Conservation (phyloP, 139 green algal species). For the Chlamydomonas applanata region DNA sequence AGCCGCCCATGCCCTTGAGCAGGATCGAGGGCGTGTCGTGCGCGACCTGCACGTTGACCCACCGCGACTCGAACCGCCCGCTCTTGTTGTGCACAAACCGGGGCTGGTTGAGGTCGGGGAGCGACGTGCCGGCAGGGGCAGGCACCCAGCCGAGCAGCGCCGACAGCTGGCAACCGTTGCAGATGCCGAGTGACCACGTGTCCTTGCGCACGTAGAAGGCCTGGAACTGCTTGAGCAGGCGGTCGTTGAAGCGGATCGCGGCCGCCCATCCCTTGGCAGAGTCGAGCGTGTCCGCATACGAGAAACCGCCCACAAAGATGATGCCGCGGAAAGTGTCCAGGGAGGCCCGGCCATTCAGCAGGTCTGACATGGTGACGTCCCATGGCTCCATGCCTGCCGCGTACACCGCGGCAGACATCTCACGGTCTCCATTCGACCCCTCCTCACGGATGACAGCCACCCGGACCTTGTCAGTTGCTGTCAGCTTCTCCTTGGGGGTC, state of each 20-base stretch:
- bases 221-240: constrained; percentile 82
- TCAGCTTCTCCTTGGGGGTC: constrained; percentile 68
- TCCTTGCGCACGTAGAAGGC: constrained; percentile 72
- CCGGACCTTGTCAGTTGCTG: constrained; percentile 56
- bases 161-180: constrained; percentile 99
- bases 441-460: constrained; percentile 96
- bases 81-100: constrained; percentile 96
- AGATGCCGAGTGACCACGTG: constrained; percentile 96
- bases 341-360: constrained; percentile 71
- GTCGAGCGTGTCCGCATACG: constrained; percentile 97
- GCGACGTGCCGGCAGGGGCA: constrained; percentile 37
- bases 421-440: constrained; percentile 95
- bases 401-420: constrained; percentile 92
- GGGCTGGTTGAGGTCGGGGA: constrained; percentile 81
- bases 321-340: constrained; percentile 86
- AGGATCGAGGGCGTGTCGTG: constrained; percentile 80
- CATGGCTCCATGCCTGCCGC: constrained; percentile 91
- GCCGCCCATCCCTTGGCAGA: constrained; percentile 95
- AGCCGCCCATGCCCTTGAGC: constrained; percentile 84
- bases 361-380: constrained; percentile 97
- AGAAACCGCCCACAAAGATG: constrained; percentile 89
- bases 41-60: constrained; percentile 72
- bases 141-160: constrained; percentile 97
- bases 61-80: constrained; percentile 86
- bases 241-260: constrained; percentile 91